Conservation (phyloP, 148 eudicot genomes). For the Diospyros lotus region DNA sequence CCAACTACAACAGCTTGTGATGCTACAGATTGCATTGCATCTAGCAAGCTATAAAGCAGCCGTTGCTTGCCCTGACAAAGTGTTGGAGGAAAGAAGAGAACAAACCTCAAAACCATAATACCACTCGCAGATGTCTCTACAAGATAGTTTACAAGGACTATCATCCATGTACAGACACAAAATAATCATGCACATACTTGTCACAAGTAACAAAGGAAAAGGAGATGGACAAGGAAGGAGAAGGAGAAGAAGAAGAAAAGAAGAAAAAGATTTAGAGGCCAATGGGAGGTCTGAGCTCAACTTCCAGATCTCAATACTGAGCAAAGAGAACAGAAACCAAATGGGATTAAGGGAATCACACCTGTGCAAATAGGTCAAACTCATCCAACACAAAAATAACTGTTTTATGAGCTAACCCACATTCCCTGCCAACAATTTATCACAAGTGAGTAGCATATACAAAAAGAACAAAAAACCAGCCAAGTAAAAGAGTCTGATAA, state of each 20-base stretch:
- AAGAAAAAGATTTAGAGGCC: not conserved
- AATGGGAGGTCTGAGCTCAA: not conserved
- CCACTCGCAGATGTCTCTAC: not conserved
- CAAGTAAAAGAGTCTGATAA: not conserved
- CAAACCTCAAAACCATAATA: not conserved
- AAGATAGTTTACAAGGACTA: not conserved
- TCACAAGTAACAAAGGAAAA: not conserved
- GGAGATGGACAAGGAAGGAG: not conserved
- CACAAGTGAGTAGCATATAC: conserved; percentile 2
- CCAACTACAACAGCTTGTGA: conserved; percentile 94
- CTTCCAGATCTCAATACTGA: not conserved
- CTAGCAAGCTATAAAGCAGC: conserved; percentile 83
- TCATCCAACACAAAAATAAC: conserved; percentile 81
- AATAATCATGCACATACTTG: conserved; percentile 3
- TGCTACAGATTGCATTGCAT: conserved; percentile 95
- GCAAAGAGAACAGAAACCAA: not conserved
- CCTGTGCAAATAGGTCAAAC: conserved; percentile 92
- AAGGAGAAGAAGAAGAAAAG: not conserved
- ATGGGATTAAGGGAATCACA: conserved; percentile 14
- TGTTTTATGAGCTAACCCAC: conserved; percentile 97
- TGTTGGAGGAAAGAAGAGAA: not conserved
- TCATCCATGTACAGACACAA: not conserved
- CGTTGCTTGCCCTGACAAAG: conserved; percentile 85
- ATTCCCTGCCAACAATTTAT: conserved; percentile 52
- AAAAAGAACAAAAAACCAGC: not conserved